Conservation (phyloP, 2,329 filamentous ascomycete genomes). For the Dothistroma septosporum region DNA sequence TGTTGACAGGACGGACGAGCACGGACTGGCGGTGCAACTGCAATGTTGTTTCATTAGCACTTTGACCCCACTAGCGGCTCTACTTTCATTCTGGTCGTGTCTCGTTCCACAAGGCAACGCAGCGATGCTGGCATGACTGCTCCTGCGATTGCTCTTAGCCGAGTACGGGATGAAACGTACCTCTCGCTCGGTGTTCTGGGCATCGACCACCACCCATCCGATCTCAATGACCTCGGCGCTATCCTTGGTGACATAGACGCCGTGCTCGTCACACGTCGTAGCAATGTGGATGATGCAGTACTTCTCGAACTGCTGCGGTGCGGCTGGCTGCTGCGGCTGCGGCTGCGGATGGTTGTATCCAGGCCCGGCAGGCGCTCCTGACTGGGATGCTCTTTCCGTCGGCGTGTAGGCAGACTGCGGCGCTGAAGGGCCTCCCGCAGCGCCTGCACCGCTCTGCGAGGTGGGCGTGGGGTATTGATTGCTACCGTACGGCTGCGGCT, state of each 20-base stretch:
- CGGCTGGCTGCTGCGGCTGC: slow-evolving; percentile 34
- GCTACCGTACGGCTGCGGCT: slow-evolving; percentile 26
- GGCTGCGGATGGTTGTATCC: slow-evolving; percentile 16
- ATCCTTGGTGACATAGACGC: slow-evolving; percentile 98
- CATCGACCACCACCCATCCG: slow-evolving; percentile 75
- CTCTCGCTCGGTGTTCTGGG: slow-evolving; percentile 34
- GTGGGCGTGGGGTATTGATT: slow-evolving; percentile 26
- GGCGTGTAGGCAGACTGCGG: slow-evolving; percentile 21
- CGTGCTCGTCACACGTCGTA: slow-evolving; percentile 98
- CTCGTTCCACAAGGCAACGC: slow-evolving; percentile 23
- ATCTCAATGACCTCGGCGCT: slow-evolving; percentile 99
- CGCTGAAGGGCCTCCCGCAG: slow-evolving; percentile 8
- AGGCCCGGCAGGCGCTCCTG: slow-evolving; percentile 14
- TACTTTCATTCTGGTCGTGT: slow-evolving; percentile 19
- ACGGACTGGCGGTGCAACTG: slow-evolving; percentile 93
- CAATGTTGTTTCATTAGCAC: slow-evolving; percentile 23
- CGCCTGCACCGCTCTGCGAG: slow-evolving; percentile 15
- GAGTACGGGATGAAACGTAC: slow-evolving; percentile 23
- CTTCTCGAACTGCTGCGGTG: slow-evolving; percentile 61
- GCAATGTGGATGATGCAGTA: slow-evolving; percentile 98
- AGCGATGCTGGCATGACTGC: slow-evolving; percentile 1
- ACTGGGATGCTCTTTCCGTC: slow-evolving; percentile 20
- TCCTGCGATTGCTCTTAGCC: slow-evolving; percentile 15
- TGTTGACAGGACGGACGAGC: slow-evolving; percentile 97
- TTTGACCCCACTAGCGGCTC: slow-evolving; percentile 17